Evolutionary conservation across 179 eudicot species (phyloP), one percentile per base, ranked within the genome.

Genomic region (Dionaea muscipula): DNA sequence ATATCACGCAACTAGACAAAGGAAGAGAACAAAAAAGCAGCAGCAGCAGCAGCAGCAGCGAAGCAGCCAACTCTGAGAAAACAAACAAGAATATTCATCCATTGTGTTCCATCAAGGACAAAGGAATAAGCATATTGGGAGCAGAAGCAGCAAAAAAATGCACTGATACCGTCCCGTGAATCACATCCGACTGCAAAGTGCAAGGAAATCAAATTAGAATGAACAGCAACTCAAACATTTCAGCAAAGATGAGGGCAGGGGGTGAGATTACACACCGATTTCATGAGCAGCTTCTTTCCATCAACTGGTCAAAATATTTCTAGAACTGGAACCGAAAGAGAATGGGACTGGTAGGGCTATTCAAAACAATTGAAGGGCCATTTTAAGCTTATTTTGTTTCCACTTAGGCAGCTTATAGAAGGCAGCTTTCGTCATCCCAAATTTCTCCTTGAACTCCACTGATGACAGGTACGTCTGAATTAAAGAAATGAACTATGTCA

Each of bases 361-460:
- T 86, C 62, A 87, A 75, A 91, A 91, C 68, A 91, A 62, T 3
- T 78, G 84, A 59, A 81, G 73, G 19, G 82, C 66, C 86, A 75
- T 71, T 65, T 93, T 93, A 13, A 93, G 78, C 81, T 93, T 93
- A 60, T 93, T 85, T 69, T 88, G 99, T 61, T 85, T 93, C 99
- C 99, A 93, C 71, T 78, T 84, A 0, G 99, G 99, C 41, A 79
- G 78, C 77, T 84, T 83, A 47, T 84, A 71, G 78, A 93, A 93
- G 26, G 84, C 83, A 16, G 58, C 78, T 59, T 81, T 93, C 27
- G 76, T 21, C 96, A 88, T 84, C 53, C 78, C 85, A 36, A 93
- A 85, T 67, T 85, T 93, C 75, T 82, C 95, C 59, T 68, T 77
- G 75, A 93, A 93, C 71, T 88, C 96, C 33, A 73, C 71, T 22